These are phyloP conservation scores for Chlamydomonas incerta DNA, from an alignment of 139 green algal species.

Conservation along the genomic window DNA sequence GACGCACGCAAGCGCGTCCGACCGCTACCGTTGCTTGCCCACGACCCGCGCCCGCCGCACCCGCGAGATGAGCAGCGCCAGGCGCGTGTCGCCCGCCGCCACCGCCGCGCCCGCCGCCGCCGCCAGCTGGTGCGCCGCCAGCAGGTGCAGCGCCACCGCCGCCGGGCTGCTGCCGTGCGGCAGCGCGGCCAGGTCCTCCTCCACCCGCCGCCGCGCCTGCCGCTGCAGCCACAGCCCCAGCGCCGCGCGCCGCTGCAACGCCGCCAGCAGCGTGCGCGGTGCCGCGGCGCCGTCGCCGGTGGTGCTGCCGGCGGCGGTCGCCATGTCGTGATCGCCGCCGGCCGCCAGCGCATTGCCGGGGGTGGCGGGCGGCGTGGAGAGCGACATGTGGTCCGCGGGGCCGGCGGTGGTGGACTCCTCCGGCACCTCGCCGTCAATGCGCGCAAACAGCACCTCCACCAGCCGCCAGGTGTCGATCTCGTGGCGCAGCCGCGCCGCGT, in stretches of 20 bases:
- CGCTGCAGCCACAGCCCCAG: conserved; percentile 58
- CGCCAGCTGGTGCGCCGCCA: conserved; percentile 72
- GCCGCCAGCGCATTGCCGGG: background rate
- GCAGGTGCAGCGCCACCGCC: conserved; percentile 65
- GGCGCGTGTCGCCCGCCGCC: conserved; percentile 71
- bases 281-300: background rate
- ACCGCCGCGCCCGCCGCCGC: conserved; percentile 67
- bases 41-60: background rate
- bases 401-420: conserved; percentile 9
- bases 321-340: background rate
- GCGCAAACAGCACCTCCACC: conserved; percentile 64
- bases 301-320: background rate
- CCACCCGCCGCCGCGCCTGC: conserved; percentile 43
- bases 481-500: conserved; percentile 50
- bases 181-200: conserved; percentile 32
- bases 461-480: conserved; percentile 80
- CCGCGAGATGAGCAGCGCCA: conserved; percentile 81
- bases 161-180: conserved; percentile 6
- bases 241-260: conserved; percentile 43
- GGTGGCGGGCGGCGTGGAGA: conserved; percentile 22
- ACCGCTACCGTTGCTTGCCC: no score
- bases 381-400: background rate
- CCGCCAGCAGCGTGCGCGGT: conserved; percentile 34
- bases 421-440: conserved; percentile 45
- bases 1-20: no score